Evolutionary conservation across 805 yeast genomes (phyloP).

Genomic region (Lachancea quebecensis): DNA sequence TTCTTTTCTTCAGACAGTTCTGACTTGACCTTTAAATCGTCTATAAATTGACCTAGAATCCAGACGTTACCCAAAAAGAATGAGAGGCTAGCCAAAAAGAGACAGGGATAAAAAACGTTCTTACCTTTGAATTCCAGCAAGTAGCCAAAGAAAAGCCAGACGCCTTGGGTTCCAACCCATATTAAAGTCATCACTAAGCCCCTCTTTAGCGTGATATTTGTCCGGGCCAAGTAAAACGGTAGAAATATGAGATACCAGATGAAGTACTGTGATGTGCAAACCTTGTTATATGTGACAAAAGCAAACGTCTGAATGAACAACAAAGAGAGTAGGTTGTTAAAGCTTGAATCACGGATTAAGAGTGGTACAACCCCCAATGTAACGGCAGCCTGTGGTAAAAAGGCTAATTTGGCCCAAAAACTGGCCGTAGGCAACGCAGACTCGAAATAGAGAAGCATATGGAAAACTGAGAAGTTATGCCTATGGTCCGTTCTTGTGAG

Average conservation of each 20-base stretch:
- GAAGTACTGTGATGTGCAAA: slow-evolving; percentile 91
- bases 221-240: slow-evolving; percentile 58
- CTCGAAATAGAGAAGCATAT: slow-evolving; percentile 59
- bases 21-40: slow-evolving; percentile 27
- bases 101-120: slow-evolving; percentile 52
- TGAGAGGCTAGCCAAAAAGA: slow-evolving; percentile 46
- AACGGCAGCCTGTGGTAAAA: slow-evolving; percentile 71
- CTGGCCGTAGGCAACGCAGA: slow-evolving; percentile 33
- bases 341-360: slow-evolving; percentile 24
- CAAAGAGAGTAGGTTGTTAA: slow-evolving; percentile 40
- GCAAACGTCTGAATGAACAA: slow-evolving; percentile 71
- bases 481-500: slow-evolving; percentile 81
- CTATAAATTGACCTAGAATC: slow-evolving; percentile 51
- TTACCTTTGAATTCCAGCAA: slow-evolving; percentile 72
- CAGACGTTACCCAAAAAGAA: slow-evolving; percentile 60
- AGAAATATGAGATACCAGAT: slow-evolving; percentile 86
- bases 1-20: slow-evolving; percentile 1
- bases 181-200: slow-evolving; percentile 39
- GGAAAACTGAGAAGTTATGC: slow-evolving; percentile 89
- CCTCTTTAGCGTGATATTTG: slow-evolving; percentile 32
- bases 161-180: slow-evolving; percentile 69
- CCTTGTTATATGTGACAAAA: slow-evolving; percentile 75
- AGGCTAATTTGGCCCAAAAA: slow-evolving; percentile 46
- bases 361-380: slow-evolving; percentile 12
- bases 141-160: slow-evolving; percentile 78